Conservation (phyloP, 2,329 filamentous ascomycete genomes). For the Monosporascus sp. region DNA sequence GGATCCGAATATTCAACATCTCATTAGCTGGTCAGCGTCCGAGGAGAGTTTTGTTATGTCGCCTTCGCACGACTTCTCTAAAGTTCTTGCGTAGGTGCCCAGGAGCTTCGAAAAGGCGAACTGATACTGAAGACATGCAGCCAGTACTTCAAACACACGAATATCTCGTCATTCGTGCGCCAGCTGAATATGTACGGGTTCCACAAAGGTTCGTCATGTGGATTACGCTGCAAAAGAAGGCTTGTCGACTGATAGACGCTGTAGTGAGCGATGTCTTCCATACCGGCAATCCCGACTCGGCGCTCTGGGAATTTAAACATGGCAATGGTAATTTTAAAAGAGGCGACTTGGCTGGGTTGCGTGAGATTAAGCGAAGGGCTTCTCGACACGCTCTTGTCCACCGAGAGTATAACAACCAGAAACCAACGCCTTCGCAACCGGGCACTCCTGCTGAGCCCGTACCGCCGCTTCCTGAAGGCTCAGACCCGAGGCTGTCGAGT, state of each 20-base stretch:
- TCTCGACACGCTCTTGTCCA: constrained; percentile 91
- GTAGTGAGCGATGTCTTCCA: constrained; percentile 97
- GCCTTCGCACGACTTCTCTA: constrained; percentile 93
- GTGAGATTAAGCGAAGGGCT: constrained; percentile 92
- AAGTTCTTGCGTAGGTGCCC: constrained; percentile 82
- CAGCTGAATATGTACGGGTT: constrained; percentile 99
- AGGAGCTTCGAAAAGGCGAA: constrained; percentile 2
- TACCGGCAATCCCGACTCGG: constrained; percentile 86
- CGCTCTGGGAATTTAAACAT: constrained; percentile 98
- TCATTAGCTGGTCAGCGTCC: constrained; percentile 92
- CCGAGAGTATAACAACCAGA: constrained; percentile 78
- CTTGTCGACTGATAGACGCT: constrained; percentile 16
- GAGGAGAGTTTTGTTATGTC: constrained; percentile 99
- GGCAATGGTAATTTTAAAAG: constrained; percentile 96
- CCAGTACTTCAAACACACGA: constrained; percentile 99
- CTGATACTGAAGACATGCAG: constrained; percentile 40
- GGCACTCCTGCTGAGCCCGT: constrained; percentile 81
- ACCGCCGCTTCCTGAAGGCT: constrained; percentile 62
- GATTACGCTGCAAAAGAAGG: background rate
- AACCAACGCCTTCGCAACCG: constrained; percentile 69
- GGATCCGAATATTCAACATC: constrained; percentile 83
- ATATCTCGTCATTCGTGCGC: constrained; percentile 96
- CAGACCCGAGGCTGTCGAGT: constrained; percentile 67
- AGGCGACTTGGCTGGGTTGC: constrained; percentile 81
- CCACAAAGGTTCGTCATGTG: constrained; percentile 71